Evolutionary conservation across 768 basidiomycete species (phyloP).

Genomic region (Coprinopsis cinerea): DNA sequence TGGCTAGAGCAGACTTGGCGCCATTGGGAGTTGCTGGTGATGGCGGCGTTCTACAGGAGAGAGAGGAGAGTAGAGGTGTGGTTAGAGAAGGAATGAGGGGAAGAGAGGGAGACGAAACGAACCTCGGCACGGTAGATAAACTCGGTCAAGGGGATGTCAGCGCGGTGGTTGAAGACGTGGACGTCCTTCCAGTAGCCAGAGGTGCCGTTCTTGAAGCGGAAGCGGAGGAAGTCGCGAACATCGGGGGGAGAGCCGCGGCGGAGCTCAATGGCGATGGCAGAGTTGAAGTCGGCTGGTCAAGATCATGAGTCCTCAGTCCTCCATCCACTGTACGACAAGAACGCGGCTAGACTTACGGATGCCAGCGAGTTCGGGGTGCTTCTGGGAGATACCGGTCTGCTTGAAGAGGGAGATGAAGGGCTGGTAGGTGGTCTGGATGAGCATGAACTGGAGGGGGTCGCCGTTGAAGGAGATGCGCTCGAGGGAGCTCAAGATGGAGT

Average conservation of each 20-base stretch:
- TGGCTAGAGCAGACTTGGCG: constrained; percentile 37
- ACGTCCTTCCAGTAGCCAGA: constrained; percentile 53
- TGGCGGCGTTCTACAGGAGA: constrained; percentile 37
- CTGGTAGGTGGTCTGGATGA: constrained; percentile 82
- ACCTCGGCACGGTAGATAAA: constrained; percentile 83
- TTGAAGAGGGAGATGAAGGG: constrained; percentile 87
- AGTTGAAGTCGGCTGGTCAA: constrained; percentile 74
- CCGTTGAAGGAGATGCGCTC: constrained; percentile 74
- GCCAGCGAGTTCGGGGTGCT: constrained; percentile 52
- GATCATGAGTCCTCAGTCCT: no score
- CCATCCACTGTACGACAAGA: not conserved
- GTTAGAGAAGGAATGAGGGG: no score
- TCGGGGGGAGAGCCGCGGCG: constrained; percentile 71
- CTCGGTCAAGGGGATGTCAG: constrained; percentile 77
- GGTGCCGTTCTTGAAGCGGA: constrained; percentile 85
- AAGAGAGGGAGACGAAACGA: constrained; percentile 19
- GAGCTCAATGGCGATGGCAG: constrained; percentile 74
- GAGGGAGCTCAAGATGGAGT: constrained; percentile 64
- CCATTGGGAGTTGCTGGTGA: constrained; percentile 54
- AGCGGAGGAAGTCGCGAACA: constrained; percentile 73
- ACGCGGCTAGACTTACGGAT: constrained; percentile 64
- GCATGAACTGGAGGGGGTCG: constrained; percentile 72
- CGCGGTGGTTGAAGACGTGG: constrained; percentile 68
- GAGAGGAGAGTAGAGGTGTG: not conserved
- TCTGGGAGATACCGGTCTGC: constrained; percentile 56